Evolutionary conservation across 352 stramenopile species (phyloP).

Genomic region (Globisporangium cederbergense): DNA sequence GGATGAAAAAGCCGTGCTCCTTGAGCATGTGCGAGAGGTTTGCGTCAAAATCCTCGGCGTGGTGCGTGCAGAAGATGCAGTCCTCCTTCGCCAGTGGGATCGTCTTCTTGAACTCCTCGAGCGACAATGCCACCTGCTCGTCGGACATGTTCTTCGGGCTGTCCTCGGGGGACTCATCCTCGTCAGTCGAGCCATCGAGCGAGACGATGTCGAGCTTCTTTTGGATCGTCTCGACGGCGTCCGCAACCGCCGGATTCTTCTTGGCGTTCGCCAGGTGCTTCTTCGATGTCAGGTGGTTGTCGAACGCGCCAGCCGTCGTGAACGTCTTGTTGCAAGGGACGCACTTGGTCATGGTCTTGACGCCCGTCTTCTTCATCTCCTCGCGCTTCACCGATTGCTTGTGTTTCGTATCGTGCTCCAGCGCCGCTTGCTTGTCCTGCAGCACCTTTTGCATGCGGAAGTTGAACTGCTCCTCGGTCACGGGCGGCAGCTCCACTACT

Average conservation of each 20-base stretch:
- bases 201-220: constrained; percentile 58
- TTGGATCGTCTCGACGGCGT: constrained; percentile 57
- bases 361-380: constrained; percentile 59
- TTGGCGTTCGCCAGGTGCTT: constrained; percentile 82
- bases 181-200: constrained; percentile 22
- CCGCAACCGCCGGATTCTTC: constrained; percentile 47
- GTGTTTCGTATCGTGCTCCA: constrained; percentile 62
- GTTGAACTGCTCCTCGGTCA: constrained; percentile 88
- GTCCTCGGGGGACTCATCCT: constrained; percentile 17
- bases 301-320: constrained; percentile 71
- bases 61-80: constrained; percentile 81
- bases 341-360: constrained; percentile 80
- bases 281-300: constrained; percentile 85
- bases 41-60: constrained; percentile 57
- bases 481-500: constrained; percentile 90
- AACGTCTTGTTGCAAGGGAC: constrained; percentile 86
- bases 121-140: constrained; percentile 54
- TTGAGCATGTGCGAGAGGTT: constrained; percentile 91
- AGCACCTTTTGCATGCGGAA: constrained; percentile 73
- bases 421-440: constrained; percentile 50
- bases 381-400: constrained; percentile 69
- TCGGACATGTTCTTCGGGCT: constrained; percentile 34
- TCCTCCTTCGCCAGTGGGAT: constrained; percentile 72
- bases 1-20: constrained; percentile 95
- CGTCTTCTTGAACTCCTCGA: constrained; percentile 77